A percentile compares a stretch with the other conserved stretches of the same genome.
Evolutionary conservation across 257 asterid species (phyloP).

Genomic region (Mitragyna speciosa): DNA sequence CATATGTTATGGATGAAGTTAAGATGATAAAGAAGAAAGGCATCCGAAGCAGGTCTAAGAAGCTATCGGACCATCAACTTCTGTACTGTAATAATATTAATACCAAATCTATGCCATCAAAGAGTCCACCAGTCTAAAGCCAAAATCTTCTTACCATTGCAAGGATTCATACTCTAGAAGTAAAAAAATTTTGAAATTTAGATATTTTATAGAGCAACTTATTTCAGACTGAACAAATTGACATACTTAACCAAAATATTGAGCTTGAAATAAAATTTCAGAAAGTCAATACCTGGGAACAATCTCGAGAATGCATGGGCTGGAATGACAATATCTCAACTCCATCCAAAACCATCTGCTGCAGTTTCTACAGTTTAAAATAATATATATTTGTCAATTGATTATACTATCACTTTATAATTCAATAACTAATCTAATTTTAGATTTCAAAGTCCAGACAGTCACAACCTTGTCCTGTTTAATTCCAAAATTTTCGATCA

Average conservation of each 20-base stretch:
- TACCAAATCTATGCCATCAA: background rate
- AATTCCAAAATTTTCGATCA: background rate
- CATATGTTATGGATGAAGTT: background rate
- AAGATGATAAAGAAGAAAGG: background rate
- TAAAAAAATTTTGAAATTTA: no score
- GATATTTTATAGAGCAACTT: background rate
- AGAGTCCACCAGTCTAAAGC: background rate
- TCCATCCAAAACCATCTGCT: conserved; percentile 77
- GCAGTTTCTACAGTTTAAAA: conserved; percentile 61
- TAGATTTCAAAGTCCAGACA: background rate
- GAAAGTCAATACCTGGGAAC: conserved; percentile 68
- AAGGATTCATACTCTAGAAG: background rate
- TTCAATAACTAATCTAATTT: background rate
- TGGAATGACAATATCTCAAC: conserved; percentile 68
- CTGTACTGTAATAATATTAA: background rate
- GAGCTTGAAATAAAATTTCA: no score
- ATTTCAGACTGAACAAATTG: background rate
- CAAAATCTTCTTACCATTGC: no score
- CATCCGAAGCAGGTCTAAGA: background rate
- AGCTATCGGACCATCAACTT: background rate
- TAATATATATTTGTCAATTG: conserved; percentile 16
- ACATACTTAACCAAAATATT: background rate
- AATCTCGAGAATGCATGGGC: conserved; percentile 86
- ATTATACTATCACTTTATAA: background rate
- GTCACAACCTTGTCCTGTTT: background rate